A percentile compares a stretch with the other conserved stretches of the same genome.
Evolutionary conservation across 2,329 filamentous ascomycete genomes (phyloP).

Genomic region (Calonectria fujianensis): DNA sequence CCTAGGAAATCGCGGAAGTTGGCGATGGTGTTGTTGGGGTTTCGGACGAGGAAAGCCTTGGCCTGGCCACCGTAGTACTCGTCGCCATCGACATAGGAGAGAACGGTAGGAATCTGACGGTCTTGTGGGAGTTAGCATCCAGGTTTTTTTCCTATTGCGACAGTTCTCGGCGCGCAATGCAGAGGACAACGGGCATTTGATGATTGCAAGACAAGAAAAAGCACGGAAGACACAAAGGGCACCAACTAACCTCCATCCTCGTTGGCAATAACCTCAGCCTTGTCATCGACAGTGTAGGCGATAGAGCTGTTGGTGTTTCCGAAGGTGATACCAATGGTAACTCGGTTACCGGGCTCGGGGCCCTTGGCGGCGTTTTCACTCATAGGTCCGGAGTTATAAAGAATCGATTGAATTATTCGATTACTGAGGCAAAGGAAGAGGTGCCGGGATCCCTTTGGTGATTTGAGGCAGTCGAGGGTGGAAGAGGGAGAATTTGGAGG

Average conservation of each 20-base stretch:
- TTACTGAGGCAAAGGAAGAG: conserved; percentile 27
- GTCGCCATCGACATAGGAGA: conserved; percentile 96
- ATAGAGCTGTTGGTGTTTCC: conserved; percentile 99
- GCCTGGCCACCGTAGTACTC: conserved; percentile 98
- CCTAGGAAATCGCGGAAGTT: conserved; percentile 98
- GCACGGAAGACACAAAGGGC: neutral
- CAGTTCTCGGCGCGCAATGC: conserved; percentile 7
- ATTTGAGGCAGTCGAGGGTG: conserved; percentile 38
- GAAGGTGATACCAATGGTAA: conserved; percentile 96
- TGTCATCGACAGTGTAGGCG: conserved; percentile 93
- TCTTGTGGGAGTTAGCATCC: conserved; percentile 72
- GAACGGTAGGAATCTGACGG: conserved; percentile 94
- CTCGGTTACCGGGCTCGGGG: conserved; percentile 74
- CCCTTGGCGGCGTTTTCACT: conserved; percentile 67
- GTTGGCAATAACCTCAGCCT: conserved; percentile 98
- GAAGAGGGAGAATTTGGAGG: conserved; percentile 37
- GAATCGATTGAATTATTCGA: conserved; percentile 13
- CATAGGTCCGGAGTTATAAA: conserved; percentile 60
- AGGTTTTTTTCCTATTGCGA: neutral
- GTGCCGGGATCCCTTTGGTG: conserved; percentile 36
- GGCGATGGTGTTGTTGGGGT: conserved; percentile 93
- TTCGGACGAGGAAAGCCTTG: conserved; percentile 94
- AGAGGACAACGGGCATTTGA: neutral
- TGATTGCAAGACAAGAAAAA: neutral
- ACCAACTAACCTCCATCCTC: conserved; percentile 89